phyloP scores from a whole-genome alignment of 768 basidiomycete species.

The Polyporus arcularius region DNA sequence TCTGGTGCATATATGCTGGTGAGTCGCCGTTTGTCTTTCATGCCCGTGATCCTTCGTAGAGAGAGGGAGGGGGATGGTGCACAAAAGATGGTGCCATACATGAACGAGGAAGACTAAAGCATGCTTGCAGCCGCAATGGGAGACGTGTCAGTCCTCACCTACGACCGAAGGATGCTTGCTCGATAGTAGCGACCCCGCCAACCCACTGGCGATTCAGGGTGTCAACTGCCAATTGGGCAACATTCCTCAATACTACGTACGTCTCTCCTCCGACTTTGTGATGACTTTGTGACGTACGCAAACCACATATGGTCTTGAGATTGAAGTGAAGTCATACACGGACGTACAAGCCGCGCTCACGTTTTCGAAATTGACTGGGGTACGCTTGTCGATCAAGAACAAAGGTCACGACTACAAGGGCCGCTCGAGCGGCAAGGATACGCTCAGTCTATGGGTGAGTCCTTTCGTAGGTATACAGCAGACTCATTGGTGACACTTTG shows the following conservation, averaged over 20 bases:
- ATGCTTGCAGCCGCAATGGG: constrained; percentile 47
- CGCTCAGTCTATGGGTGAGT: constrained; percentile 31
- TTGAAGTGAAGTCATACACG: constrained; percentile 22
- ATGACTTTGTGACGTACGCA: not conserved
- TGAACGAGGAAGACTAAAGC: no score
- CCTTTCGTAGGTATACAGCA: not conserved
- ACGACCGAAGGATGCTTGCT: constrained; percentile 49
- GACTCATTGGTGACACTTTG: not conserved
- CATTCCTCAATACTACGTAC: constrained; percentile 29
- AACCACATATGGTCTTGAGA: constrained; percentile 15
- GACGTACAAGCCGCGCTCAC: constrained; percentile 30
- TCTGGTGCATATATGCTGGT: constrained; percentile 33
- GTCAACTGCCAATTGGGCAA: constrained; percentile 29
- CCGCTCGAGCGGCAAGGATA: constrained; percentile 26
- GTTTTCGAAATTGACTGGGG: constrained; percentile 27
- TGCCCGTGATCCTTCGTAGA: not conserved
- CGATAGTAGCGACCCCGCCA: constrained; percentile 34
- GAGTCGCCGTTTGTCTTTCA: not conserved
- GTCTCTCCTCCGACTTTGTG: constrained; percentile 2
- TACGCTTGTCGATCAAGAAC: constrained; percentile 34
- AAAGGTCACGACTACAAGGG: constrained; percentile 39
- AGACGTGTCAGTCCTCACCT: constrained; percentile 48
- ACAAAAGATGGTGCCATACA: not conserved
- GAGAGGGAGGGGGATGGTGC: not conserved
- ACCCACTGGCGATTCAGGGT: constrained; percentile 19